These are phyloP conservation scores for Mucor velutinosus DNA, from an alignment of 371 early-diverging fungal species.

Conservation along the genomic window DNA sequence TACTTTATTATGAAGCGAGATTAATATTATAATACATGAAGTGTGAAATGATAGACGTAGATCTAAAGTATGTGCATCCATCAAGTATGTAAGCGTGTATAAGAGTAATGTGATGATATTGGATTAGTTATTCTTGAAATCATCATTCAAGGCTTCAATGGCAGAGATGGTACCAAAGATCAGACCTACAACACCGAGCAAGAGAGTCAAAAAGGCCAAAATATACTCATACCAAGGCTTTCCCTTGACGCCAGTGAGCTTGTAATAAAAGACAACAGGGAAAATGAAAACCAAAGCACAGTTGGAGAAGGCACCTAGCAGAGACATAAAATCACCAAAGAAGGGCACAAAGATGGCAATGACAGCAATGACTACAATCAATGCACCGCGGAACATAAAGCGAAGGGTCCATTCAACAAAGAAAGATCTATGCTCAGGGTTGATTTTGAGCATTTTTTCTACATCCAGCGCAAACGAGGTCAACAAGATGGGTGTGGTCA, in stretches of 20 bases:
- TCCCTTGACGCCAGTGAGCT: conserved; percentile 55
- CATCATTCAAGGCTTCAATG: conserved; percentile 49
- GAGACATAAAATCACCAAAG: conserved; percentile 74
- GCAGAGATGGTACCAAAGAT: conserved; percentile 66
- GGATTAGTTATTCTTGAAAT: conserved; percentile 26
- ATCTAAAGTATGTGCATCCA: background rate
- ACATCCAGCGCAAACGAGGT: conserved; percentile 80
- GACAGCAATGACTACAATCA: conserved; percentile 45
- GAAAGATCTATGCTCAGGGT: conserved; percentile 31
- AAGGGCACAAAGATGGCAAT: conserved; percentile 67
- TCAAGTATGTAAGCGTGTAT: background rate
- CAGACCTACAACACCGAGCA: conserved; percentile 61
- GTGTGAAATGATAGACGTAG: background rate
- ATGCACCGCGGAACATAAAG: conserved; percentile 41
- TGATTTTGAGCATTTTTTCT: conserved; percentile 55
- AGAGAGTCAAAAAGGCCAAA: conserved; percentile 51
- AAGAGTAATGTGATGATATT: background rate
- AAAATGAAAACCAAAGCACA: conserved; percentile 69
- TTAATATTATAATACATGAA: background rate
- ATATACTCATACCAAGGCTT: conserved; percentile 41
- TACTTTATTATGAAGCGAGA: background rate
- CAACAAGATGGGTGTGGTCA: conserved; percentile 82
- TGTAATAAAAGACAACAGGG: conserved; percentile 68
- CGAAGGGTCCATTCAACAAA: conserved; percentile 46
- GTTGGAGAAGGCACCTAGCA: conserved; percentile 72